These are phyloP conservation scores for Rosa hybrid DNA, from an alignment of 331 rosid genomes.

Conservation along the genomic window DNA sequence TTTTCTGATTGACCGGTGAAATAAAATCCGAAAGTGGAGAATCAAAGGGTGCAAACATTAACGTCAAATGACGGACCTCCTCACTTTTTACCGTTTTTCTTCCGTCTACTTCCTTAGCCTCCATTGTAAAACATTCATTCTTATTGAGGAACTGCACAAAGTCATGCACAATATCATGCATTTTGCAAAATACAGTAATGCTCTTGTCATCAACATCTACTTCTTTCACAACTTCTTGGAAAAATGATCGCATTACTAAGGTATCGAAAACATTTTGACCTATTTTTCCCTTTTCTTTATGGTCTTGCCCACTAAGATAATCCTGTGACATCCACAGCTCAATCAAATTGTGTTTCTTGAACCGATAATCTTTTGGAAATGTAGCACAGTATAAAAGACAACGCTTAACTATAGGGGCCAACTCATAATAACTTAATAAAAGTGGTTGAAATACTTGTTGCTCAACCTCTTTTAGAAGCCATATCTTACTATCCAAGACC, in stretches of 20 bases:
- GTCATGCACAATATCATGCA: neutral
- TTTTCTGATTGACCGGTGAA: neutral
- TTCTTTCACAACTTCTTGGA: no score
- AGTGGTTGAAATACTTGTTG: neutral
- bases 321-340: no score
- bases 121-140: neutral
- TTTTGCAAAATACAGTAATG: no score
- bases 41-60: neutral
- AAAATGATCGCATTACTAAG: no score
- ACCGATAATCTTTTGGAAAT: no score
- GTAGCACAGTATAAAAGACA: no score
- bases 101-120: neutral
- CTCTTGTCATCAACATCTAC: rapidly evolving
- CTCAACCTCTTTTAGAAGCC: neutral
- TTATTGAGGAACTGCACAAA: neutral
- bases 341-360: no score
- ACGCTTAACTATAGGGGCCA: no score
- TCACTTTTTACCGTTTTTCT: neutral
- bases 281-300: no score
- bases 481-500: neutral
- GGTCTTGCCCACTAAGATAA: no score
- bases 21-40: neutral
- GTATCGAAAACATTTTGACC: no score
- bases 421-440: neutral
- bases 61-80: neutral